Percentiles rank a stretch among this genome's conserved stretches.
These are phyloP conservation scores for Venturia oleaginea DNA, from an alignment of 2,329 filamentous ascomycete species.

Conservation along the genomic window DNA sequence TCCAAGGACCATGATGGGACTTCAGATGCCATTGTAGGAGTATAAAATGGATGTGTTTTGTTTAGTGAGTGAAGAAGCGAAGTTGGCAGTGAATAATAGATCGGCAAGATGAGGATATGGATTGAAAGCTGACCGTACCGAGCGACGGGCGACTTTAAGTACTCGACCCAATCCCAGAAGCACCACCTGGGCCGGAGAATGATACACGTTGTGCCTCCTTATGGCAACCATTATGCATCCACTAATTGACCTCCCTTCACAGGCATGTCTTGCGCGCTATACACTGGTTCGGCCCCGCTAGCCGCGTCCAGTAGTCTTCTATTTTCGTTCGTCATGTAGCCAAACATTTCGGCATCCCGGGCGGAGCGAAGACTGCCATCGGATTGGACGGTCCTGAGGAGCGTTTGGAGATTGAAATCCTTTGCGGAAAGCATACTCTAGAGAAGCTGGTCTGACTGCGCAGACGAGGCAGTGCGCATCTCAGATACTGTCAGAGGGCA, in stretches of 20 bases:
- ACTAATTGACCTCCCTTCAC: not conserved
- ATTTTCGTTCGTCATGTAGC: constrained; percentile 4
- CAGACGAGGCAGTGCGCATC: not conserved
- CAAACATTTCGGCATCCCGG: not conserved
- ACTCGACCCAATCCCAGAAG: not conserved
- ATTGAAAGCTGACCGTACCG: not conserved
- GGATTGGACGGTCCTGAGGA: not conserved
- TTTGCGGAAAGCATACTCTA: too few relatives aligned
- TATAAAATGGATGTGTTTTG: not conserved
- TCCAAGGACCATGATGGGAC: constrained; percentile 40
- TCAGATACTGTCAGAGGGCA: not conserved
- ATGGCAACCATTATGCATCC: constrained; percentile 7
- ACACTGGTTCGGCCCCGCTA: not conserved
- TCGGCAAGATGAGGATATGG: not conserved
- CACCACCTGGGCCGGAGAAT: not conserved
- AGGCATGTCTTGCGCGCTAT: not conserved
- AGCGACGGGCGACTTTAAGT: constrained; percentile 3
- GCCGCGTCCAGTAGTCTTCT: not conserved
- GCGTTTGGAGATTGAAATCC: too few relatives aligned
- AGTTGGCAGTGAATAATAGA: not conserved
- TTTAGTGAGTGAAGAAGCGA: constrained; percentile 14
- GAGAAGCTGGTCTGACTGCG: not conserved
- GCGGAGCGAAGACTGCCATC: not conserved
- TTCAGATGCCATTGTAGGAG: constrained; percentile 27
- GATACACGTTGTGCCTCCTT: constrained; percentile 8